Conservation (phyloP, 2,329 filamentous ascomycete species). For the Paraphoma chrysanthemicola region DNA sequence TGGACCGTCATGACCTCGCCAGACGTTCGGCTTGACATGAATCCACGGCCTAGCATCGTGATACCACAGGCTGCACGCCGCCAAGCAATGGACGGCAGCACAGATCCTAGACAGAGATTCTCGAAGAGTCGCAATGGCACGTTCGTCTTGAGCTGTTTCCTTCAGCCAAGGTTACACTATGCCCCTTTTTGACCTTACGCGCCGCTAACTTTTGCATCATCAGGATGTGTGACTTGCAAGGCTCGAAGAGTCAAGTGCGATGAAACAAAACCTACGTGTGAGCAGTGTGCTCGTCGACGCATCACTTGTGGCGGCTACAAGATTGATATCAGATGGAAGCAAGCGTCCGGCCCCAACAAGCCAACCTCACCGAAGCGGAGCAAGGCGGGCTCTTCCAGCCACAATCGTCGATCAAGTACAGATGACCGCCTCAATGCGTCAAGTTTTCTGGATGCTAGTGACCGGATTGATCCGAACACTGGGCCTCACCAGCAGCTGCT, state of each 20-base stretch:
- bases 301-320: conserved; percentile 73
- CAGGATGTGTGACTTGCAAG: conserved; percentile 76
- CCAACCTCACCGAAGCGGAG: conserved; percentile 38
- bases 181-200: neutral
- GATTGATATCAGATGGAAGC: conserved; percentile 73
- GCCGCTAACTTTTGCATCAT: conserved; percentile 10
- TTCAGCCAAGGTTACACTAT: conserved; percentile 11
- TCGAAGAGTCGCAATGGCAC: conserved; percentile 22
- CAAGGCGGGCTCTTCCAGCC: conserved; percentile 2
- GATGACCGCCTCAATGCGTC: neutral
- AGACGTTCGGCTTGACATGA: neutral
- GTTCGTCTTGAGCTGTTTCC: conserved; percentile 15
- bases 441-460: neutral
- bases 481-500: too few species aligned
- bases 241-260: conserved; percentile 75
- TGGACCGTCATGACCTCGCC: conserved; percentile 1
- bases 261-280: conserved; percentile 71
- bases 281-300: conserved; percentile 69
- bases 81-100: conserved; percentile 5
- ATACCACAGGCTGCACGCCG: neutral
- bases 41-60: neutral
- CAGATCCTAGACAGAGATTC: conserved; percentile 13
- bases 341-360: conserved; percentile 15
- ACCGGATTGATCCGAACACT: too few species aligned
- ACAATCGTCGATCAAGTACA: conserved; percentile 4